Evolutionary conservation across 2,329 filamentous ascomycete species (phyloP).

Genomic region (Colletotrichum sp.): DNA sequence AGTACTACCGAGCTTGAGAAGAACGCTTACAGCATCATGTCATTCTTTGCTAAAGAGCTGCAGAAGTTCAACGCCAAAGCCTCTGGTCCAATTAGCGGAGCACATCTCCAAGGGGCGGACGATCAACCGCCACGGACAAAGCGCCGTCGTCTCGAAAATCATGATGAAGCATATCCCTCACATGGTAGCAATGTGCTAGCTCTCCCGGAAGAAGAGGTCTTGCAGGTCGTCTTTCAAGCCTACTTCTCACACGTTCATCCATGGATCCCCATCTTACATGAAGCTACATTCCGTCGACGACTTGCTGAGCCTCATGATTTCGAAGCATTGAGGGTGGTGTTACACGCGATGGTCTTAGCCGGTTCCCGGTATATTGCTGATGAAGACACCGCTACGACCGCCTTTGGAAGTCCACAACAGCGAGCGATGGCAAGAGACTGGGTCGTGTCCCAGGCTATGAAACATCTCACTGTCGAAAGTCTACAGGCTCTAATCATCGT

Average conservation of each 20-base stretch:
- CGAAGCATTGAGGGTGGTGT: slow-evolving; percentile 30
- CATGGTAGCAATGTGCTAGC: neutral
- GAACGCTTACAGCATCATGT: slow-evolving; percentile 8
- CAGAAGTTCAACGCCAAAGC: neutral
- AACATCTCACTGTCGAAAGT: slow-evolving; percentile 37
- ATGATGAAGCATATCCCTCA: neutral
- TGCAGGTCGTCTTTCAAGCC: slow-evolving; percentile 31
- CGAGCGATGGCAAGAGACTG: slow-evolving; percentile 16
- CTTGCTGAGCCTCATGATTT: slow-evolving; percentile 26
- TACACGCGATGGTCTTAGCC: slow-evolving; percentile 37
- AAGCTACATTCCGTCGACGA: slow-evolving; percentile 30
- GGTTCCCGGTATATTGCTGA: slow-evolving; percentile 31
- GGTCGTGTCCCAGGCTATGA: slow-evolving; percentile 33
- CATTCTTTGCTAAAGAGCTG: slow-evolving; percentile 13
- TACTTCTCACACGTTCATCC: slow-evolving; percentile 42
- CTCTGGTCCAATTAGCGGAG: neutral
- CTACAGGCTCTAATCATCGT: slow-evolving; percentile 40
- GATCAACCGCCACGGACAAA: neutral
- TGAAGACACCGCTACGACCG: slow-evolving; percentile 20
- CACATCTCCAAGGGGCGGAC: neutral
- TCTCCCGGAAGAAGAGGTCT: slow-evolving; percentile 11
- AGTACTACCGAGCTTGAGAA: neutral
- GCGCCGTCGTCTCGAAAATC: neutral
- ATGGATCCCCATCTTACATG: slow-evolving; percentile 43
- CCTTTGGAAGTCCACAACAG: neutral